A percentile compares a stretch with the other conserved stretches of the same genome.
phyloP scores from a whole-genome alignment of 2,329 filamentous ascomycete species.

The Pseudogymnoascus verrucosus region DNA sequence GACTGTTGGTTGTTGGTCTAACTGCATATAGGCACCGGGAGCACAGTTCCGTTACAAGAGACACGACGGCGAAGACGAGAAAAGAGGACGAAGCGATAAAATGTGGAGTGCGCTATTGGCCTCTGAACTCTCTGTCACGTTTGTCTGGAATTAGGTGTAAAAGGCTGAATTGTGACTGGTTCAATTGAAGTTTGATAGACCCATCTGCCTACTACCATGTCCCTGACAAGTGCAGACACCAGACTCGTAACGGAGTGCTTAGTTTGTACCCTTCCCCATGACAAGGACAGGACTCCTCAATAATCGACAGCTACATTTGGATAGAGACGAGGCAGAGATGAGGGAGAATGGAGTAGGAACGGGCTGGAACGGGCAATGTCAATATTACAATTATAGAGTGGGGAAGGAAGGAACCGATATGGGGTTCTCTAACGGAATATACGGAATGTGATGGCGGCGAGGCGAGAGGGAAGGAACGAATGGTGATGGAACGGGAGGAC shows the following conservation, averaged over 20 bases:
- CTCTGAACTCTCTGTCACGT: background rate
- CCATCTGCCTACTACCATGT: background rate
- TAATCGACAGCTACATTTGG: background rate
- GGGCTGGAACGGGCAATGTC: background rate
- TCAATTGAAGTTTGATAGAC: background rate
- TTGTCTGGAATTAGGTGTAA: background rate
- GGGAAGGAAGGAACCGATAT: background rate
- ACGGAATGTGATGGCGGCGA: background rate
- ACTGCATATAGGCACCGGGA: background rate
- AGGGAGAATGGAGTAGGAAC: background rate
- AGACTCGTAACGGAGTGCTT: background rate
- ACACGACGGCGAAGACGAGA: background rate
- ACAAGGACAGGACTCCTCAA: background rate
- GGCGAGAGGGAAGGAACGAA: background rate
- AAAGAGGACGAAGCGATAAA: background rate
- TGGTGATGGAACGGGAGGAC: background rate
- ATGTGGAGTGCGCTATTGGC: background rate
- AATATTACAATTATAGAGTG: background rate
- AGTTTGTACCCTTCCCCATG: background rate
- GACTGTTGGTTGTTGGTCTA: background rate
- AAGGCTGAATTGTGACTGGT: background rate
- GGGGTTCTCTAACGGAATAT: background rate
- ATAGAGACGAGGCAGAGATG: background rate
- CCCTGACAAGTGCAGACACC: background rate
- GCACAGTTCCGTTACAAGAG: background rate